phyloP scores from a whole-genome alignment of 2,329 filamentous ascomycete species.

The Colletotrichum theobromicola region DNA sequence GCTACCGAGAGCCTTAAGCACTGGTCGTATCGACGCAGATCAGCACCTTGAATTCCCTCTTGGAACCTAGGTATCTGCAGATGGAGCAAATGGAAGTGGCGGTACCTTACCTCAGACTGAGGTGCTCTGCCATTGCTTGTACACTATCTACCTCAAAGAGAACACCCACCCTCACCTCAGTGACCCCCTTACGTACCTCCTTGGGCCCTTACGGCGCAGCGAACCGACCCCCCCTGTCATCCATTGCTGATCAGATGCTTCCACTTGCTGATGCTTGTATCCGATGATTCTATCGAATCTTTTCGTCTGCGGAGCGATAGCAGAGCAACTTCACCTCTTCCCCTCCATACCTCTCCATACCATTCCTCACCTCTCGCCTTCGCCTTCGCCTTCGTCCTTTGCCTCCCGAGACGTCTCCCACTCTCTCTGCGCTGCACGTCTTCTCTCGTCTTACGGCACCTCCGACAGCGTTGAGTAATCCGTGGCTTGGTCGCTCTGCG shows the following conservation, averaged over 20 bases:
- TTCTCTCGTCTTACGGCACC: background rate
- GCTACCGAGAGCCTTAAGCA: background rate
- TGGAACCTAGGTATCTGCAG: background rate
- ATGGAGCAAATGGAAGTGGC: background rate
- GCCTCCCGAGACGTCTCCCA: background rate
- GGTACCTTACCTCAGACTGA: background rate
- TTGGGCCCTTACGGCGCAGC: background rate
- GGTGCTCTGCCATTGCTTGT: background rate
- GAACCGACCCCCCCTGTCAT: background rate
- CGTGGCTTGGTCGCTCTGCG: background rate
- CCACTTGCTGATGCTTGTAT: conserved; percentile 9
- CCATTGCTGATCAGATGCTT: conserved; percentile 2
- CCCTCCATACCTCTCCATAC: background rate
- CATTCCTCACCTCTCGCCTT: background rate
- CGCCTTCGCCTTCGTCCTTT: background rate
- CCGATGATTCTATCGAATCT: conserved; percentile 16
- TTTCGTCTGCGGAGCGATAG: background rate
- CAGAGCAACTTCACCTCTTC: background rate
- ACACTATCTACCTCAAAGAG: background rate
- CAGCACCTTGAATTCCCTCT: background rate
- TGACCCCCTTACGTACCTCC: background rate
- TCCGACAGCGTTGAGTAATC: background rate
- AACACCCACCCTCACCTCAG: background rate
- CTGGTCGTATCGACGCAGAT: background rate
- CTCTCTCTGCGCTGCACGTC: background rate